A percentile compares a stretch with the other conserved stretches of the same genome.
phyloP scores from a whole-genome alignment of 306 rosid genomes.

The Medicago arabica region DNA sequence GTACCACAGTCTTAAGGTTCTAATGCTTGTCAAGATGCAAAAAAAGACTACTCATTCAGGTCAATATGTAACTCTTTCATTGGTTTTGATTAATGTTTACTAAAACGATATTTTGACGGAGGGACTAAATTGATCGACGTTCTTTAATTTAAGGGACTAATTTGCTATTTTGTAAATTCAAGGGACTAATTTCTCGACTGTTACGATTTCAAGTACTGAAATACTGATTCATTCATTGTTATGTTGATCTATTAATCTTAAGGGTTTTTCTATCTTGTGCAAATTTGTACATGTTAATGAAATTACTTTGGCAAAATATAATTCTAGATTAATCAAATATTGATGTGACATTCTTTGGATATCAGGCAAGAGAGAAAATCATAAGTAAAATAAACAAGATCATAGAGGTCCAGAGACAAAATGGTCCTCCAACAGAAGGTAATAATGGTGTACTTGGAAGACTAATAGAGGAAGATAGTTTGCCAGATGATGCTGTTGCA shows the following conservation, averaged over 20 bases:
- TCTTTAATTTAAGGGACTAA: not conserved
- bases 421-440: slow-evolving; percentile 45
- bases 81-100: not conserved
- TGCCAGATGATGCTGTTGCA: slow-evolving; percentile 73
- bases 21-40: not conserved
- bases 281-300: not conserved
- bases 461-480: slow-evolving; percentile 75
- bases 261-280: too few species aligned
- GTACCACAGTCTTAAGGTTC: not conserved
- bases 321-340: slow-evolving; percentile 2
- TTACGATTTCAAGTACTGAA: not conserved
- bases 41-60: too few species aligned
- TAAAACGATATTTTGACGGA: too few species aligned
- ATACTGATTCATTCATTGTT: not conserved
- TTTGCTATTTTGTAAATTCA: not conserved
- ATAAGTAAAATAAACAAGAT: slow-evolving; percentile 71
- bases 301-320: not conserved
- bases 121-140: not conserved
- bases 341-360: slow-evolving; percentile 33
- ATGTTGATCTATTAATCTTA: not conserved
- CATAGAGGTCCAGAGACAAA: slow-evolving; percentile 58
- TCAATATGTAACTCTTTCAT: not conserved
- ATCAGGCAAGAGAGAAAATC: slow-evolving; percentile 84
- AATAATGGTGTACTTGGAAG: slow-evolving; percentile 74
- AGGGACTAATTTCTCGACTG: not conserved